phyloP scores from a whole-genome alignment of 139 green algal genomes.

The Chlorokybus atmophyticus region DNA sequence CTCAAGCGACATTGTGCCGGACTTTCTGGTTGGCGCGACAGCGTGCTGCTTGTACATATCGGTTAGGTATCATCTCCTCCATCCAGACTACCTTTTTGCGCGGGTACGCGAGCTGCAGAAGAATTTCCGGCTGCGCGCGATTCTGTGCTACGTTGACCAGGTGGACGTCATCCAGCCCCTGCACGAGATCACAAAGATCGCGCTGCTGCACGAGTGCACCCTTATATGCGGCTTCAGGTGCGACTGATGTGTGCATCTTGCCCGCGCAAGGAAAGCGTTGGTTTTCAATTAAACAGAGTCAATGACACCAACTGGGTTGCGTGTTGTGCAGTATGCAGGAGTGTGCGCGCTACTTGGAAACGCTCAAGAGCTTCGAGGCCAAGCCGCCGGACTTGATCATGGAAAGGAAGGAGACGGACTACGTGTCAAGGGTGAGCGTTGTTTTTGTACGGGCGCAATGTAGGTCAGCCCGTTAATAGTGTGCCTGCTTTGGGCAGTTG shows the following conservation, averaged over 20 bases:
- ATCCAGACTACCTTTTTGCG: constrained; percentile 76
- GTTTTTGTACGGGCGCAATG: constrained; percentile 32
- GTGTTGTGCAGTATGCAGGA: constrained; percentile 52
- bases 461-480: constrained; percentile 12
- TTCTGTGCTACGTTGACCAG: constrained; percentile 75
- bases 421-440: constrained; percentile 48
- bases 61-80: constrained; percentile 75
- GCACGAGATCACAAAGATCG: constrained; percentile 52
- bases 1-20: no score
- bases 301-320: no score
- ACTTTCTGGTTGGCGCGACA: no score
- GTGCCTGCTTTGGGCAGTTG: constrained; percentile 13
- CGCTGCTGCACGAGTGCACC: constrained; percentile 61
- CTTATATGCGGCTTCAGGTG: constrained; percentile 73
- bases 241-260: no score
- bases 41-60: no score
- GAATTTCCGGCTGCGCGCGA: constrained; percentile 52
- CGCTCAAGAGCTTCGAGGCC: constrained; percentile 77
- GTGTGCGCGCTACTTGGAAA: constrained; percentile 83
- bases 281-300: no score
- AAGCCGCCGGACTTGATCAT: constrained; percentile 71
- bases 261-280: no score
- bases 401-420: constrained; percentile 56
- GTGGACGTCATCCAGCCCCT: constrained; percentile 50
- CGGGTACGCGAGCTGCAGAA: constrained; percentile 68